These are phyloP conservation scores for Daedaleopsis sinensis DNA, from an alignment of 768 basidiomycete species.

Conservation along the genomic window DNA sequence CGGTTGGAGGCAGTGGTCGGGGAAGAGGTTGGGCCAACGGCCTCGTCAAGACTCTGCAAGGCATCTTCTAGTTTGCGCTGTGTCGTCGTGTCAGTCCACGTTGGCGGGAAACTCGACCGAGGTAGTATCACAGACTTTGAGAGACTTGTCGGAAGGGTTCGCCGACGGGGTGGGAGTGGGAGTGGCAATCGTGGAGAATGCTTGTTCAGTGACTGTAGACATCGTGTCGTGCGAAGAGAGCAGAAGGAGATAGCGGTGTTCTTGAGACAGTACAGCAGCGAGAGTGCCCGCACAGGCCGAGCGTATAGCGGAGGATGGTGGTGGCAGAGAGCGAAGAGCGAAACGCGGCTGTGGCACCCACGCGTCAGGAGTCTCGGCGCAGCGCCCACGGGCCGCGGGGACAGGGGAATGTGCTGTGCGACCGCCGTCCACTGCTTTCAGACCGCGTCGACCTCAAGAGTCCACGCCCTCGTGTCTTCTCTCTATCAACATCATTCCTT, in stretches of 20 bases:
- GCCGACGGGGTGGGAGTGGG: slow-evolving; percentile 9
- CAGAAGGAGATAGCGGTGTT: neutral
- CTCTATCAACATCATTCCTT: neutral
- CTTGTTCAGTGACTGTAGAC: slow-evolving; percentile 7
- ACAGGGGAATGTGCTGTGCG: slow-evolving; percentile 13
- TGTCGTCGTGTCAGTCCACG: slow-evolving; percentile 19
- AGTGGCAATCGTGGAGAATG: slow-evolving; percentile 5
- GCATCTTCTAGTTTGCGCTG: slow-evolving; percentile 86
- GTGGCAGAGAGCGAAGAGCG: slow-evolving; percentile 3
- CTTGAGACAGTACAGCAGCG: neutral
- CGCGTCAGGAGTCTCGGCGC: slow-evolving; percentile 3
- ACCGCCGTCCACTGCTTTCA: neutral
- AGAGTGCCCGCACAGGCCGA: neutral
- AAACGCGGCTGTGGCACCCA: slow-evolving; percentile 13
- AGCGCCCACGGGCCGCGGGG: slow-evolving; percentile 3
- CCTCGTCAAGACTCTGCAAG: slow-evolving; percentile 69
- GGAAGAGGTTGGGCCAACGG: slow-evolving; percentile 47
- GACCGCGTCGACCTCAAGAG: slow-evolving; percentile 1
- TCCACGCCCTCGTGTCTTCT: neutral
- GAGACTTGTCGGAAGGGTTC: slow-evolving; percentile 20
- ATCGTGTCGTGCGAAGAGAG: neutral
- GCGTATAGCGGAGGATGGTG: slow-evolving; percentile 3
- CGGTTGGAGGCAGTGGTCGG: slow-evolving; percentile 31
- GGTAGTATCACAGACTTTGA: slow-evolving; percentile 20
- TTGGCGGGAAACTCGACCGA: slow-evolving; percentile 2